These are phyloP conservation scores for Mycosphaerella arachidis DNA, from an alignment of 2,329 filamentous ascomycete species.

Conservation along the genomic window DNA sequence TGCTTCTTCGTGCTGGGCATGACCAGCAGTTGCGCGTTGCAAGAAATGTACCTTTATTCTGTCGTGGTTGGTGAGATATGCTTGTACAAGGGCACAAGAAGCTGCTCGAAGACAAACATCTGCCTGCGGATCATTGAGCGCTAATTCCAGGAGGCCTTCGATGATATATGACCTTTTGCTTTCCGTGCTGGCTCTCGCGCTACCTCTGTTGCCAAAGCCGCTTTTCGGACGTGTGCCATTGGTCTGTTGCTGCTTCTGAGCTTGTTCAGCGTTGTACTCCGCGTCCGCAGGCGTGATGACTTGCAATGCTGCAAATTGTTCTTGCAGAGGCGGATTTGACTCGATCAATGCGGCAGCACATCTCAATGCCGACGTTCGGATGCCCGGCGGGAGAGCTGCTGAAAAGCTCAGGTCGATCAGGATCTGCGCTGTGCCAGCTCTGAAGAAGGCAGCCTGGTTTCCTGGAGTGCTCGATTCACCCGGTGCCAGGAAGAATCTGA, in stretches of 20 bases:
- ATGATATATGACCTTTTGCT: conserved; percentile 69
- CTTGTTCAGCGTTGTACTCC: conserved; percentile 16
- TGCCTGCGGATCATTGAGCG: conserved; percentile 61
- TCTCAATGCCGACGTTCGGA: conserved; percentile 79
- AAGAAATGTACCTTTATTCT: conserved; percentile 83
- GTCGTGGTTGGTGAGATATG: conserved; percentile 79
- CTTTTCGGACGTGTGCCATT: conserved; percentile 25
- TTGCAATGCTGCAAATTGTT: conserved; percentile 81
- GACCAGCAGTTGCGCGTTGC: conserved; percentile 80
- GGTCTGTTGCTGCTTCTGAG: conserved; percentile 19
- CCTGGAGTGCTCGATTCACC: conserved; percentile 75
- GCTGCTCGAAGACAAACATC: conserved; percentile 78
- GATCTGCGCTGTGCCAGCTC: conserved; percentile 72
- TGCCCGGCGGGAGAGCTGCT: conserved; percentile 64
- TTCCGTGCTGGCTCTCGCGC: conserved; percentile 31
- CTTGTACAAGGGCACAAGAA: conserved; percentile 84
- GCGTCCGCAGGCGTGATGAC: conserved; percentile 44
- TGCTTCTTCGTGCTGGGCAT: conserved; percentile 76
- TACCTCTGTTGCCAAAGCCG: conserved; percentile 21
- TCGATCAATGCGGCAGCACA: conserved; percentile 86
- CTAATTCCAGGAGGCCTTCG: conserved; percentile 81
- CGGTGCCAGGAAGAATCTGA: conserved; percentile 76
- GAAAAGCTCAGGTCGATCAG: conserved; percentile 80
- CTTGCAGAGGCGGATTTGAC: conserved; percentile 74
- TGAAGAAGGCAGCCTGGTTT: conserved; percentile 84